Evolutionary conservation across 1,284 basidiomycete genomes (phyloP), one percentile per base, ranked within the genome.

Genomic region (Ustanciosporium gigantosporum): DNA sequence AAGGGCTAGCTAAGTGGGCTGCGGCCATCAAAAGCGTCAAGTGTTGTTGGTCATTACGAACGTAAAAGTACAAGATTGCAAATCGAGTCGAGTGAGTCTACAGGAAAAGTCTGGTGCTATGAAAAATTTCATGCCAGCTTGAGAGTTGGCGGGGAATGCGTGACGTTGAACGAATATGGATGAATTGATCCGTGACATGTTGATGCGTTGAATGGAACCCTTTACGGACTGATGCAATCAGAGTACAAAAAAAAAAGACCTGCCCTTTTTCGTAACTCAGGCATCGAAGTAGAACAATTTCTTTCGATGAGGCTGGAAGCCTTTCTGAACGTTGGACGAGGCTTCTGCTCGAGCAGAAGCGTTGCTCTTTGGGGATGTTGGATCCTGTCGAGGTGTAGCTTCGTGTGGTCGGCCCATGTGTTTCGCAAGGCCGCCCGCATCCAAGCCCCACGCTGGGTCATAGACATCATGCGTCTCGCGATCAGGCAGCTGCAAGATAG

Each of bases 231-330:
- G 27, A 29, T 9, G 27, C 11, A n/a, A 29, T 11, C 9, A n/a
- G 27, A n/a, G 11, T 11, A n/a, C 9, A 9, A 29, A n/a, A 29
- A 29, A 29, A n/a, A n/a, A n/a, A 29, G 27, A n/a, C 27, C 27
- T 9, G 38, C 6, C n/a, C n/a, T n/a, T n/a, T n/a, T n/a, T n/a
- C n/a, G n/a, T n/a, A n/a, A n/a, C n/a, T 47, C 36, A 67, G 13
- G 66, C 64, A 38, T 68, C 69, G 58, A 71, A 71, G 39, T 69
- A 66, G 53, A 71, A 71, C 9, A 71, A 41, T 44, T 61, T 61
- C 42, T 69, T 71, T 2, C 68, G 51, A 20, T 66, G 61, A 16
- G 39, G 50, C 36, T 49, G 59, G 24, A 50, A 55, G 11, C 46
- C 57, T 41, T 35, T 37, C 40, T 47, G 56, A 16, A 56, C 45